A percentile compares a stretch with the other conserved stretches of the same genome.
Evolutionary conservation across 2,329 filamentous ascomycete species (phyloP).

Genomic region (Phoma sp.): DNA sequence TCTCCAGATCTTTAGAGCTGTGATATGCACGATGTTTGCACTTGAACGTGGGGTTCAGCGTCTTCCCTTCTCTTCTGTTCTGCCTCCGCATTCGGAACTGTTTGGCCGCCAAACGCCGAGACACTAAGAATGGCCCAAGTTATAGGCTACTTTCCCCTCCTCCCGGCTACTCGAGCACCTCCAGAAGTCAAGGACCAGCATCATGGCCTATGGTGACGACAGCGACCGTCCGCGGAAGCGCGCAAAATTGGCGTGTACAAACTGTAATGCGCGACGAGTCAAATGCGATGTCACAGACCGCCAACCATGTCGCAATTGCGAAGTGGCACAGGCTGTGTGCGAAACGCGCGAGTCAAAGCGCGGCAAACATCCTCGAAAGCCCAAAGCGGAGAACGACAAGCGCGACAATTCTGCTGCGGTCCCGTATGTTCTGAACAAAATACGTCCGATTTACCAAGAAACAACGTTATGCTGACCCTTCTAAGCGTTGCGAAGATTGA

Average conservation of each 20-base stretch:
- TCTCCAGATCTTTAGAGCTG: no score
- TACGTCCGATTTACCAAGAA: not conserved
- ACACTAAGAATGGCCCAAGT: conserved; percentile 8
- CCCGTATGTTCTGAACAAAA: conserved; percentile 20
- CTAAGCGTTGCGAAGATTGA: conserved; percentile 7
- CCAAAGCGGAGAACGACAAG: conserved; percentile 25
- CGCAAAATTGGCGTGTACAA: conserved; percentile 52
- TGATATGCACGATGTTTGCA: no score
- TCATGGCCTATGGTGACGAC: conserved; percentile 19
- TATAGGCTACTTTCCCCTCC: conserved; percentile 32
- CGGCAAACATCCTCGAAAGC: conserved; percentile 49
- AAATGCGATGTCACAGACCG: conserved; percentile 55
- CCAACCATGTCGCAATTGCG: conserved; percentile 53
- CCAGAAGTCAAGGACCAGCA: conserved; percentile 8
- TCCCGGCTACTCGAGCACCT: conserved; percentile 20
- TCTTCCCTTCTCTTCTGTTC: not conserved
- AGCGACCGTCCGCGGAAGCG: conserved; percentile 38
- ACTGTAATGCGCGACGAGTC: conserved; percentile 54
- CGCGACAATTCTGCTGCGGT: conserved; percentile 8
- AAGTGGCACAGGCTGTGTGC: conserved; percentile 45
- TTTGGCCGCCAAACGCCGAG: conserved; percentile 16
- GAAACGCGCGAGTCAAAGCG: conserved; percentile 52
- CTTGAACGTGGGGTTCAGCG: not conserved
- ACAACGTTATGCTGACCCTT: not conserved
- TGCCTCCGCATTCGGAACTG: not conserved